A percentile compares a stretch with the other conserved stretches of the same genome.
These are phyloP conservation scores for Macrotyloma uniflorum DNA, from an alignment of 306 rosid species.

Conservation along the genomic window DNA sequence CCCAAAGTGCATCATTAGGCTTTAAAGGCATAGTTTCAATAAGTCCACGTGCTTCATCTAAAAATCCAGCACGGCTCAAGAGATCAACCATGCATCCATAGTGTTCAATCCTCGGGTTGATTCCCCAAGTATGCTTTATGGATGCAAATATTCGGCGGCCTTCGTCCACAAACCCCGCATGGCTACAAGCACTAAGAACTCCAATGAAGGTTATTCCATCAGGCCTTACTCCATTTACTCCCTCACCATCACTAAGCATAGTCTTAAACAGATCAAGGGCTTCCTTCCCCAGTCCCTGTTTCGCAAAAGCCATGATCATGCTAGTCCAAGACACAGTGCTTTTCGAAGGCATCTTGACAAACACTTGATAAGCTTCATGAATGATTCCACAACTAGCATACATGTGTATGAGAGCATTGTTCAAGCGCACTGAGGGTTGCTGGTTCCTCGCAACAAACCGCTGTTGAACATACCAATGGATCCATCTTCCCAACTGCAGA, in stretches of 20 bases:
- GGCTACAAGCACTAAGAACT: constrained; percentile 79
- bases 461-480: constrained; percentile 55
- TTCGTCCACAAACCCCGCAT: constrained; percentile 66
- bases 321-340: constrained; percentile 79
- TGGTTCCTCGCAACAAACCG: constrained; percentile 36
- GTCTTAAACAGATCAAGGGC: constrained; percentile 62
- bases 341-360: constrained; percentile 53
- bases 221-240: constrained; percentile 55
- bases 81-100: constrained; percentile 92
- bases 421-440: constrained; percentile 53
- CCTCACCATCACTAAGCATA: constrained; percentile 54
- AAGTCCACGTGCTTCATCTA: constrained; percentile 64
- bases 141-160: constrained; percentile 59
- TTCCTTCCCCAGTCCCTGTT: constrained; percentile 70
- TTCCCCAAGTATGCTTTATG: constrained; percentile 61
- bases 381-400: constrained; percentile 69
- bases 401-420: constrained; percentile 85
- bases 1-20: constrained; percentile 75
- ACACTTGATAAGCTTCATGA: constrained; percentile 59
- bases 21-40: constrained; percentile 72
- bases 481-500: constrained; percentile 68
- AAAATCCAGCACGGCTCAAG: constrained; percentile 80
- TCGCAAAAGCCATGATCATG: constrained; percentile 72
- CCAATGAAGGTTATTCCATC: constrained; percentile 76
- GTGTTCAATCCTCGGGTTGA: constrained; percentile 71